phyloP scores from a whole-genome alignment of 2,329 filamentous ascomycete species.

The Diaporthe australafricana region DNA sequence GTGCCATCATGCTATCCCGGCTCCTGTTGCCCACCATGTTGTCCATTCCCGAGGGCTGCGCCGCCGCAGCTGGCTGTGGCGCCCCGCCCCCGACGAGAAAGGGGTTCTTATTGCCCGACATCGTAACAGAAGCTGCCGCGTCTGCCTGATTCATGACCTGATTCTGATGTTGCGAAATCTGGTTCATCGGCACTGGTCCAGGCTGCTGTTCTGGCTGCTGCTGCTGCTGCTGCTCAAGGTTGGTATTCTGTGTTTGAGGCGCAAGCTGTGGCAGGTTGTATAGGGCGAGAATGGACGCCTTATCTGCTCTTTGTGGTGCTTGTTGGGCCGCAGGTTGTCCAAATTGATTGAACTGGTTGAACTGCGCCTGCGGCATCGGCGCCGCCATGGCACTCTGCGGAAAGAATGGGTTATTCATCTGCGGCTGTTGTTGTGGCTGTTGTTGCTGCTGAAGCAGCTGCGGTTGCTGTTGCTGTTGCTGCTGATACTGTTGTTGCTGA shows the following conservation, averaged over 20 bases:
- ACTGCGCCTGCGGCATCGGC: slow-evolving; percentile 34
- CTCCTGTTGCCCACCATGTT: slow-evolving; percentile 61
- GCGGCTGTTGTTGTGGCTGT: slow-evolving; percentile 42
- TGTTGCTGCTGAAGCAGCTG: slow-evolving; percentile 36
- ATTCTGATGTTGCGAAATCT: slow-evolving; percentile 39
- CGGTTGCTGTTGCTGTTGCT: slow-evolving; percentile 38
- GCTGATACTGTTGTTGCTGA: slow-evolving; percentile 38
- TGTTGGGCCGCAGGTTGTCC: slow-evolving; percentile 49
- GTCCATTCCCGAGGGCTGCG: slow-evolving; percentile 36
- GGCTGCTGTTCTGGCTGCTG: slow-evolving; percentile 44
- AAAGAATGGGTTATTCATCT: slow-evolving; percentile 39
- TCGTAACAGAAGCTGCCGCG: background rate
- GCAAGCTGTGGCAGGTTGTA: slow-evolving; percentile 72
- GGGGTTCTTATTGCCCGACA: slow-evolving; percentile 64
- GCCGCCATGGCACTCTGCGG: slow-evolving; percentile 40
- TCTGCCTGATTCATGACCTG: slow-evolving; percentile 50
- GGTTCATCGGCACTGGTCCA: slow-evolving; percentile 18
- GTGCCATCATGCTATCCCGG: slow-evolving; percentile 78
- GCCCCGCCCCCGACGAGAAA: slow-evolving; percentile 57
- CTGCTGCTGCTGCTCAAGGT: slow-evolving; percentile 41
- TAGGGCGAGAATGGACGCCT: slow-evolving; percentile 80
- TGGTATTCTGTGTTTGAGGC: slow-evolving; percentile 48
- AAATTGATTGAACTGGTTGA: slow-evolving; percentile 43
- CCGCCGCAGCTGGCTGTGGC: slow-evolving; percentile 42
- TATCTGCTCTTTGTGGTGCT: slow-evolving; percentile 69